A percentile compares a stretch with the other conserved stretches of the same genome.
Conservation (phyloP, 352 stramenopile genomes). For the Pythium chondricola region DNA sequence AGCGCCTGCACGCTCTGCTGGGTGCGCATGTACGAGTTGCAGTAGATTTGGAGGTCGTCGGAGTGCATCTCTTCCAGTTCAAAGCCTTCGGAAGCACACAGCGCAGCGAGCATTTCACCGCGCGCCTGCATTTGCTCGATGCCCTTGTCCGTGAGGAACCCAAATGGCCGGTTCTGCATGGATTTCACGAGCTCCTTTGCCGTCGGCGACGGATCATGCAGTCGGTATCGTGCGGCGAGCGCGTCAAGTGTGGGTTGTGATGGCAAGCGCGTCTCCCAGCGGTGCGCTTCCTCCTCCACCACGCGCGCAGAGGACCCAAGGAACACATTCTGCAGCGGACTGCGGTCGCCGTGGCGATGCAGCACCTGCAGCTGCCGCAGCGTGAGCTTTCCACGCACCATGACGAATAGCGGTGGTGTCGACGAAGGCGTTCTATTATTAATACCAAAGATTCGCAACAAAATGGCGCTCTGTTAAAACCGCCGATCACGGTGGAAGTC, state of each 20-base stretch:
- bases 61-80: slow-evolving; percentile 26
- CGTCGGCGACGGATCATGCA: slow-evolving; percentile 16
- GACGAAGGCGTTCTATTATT: too few species aligned
- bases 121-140: slow-evolving; percentile 62
- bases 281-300: slow-evolving; percentile 32
- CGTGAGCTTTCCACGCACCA: slow-evolving; percentile 8
- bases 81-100: slow-evolving; percentile 37
- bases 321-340: slow-evolving; percentile 69
- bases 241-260: slow-evolving; percentile 23
- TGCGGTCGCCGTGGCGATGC: slow-evolving; percentile 77
- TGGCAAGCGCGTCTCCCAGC: slow-evolving; percentile 45
- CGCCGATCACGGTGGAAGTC: too few species aligned
- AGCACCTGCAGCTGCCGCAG: slow-evolving; percentile 75
- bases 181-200: slow-evolving; percentile 18
- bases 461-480: slow-evolving; percentile 1
- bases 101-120: slow-evolving; percentile 24
- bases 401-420: too few species aligned
- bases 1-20: slow-evolving; percentile 70
- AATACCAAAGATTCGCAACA: too few species aligned
- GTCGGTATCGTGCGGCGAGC: slow-evolving; percentile 27
- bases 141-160: slow-evolving; percentile 53
- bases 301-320: slow-evolving; percentile 18
- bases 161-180: slow-evolving; percentile 58
- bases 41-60: slow-evolving; percentile 48
- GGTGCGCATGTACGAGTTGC: slow-evolving; percentile 72